These are phyloP conservation scores for Daphne laureola DNA, from an alignment of 441 rosid species.

Conservation along the genomic window DNA sequence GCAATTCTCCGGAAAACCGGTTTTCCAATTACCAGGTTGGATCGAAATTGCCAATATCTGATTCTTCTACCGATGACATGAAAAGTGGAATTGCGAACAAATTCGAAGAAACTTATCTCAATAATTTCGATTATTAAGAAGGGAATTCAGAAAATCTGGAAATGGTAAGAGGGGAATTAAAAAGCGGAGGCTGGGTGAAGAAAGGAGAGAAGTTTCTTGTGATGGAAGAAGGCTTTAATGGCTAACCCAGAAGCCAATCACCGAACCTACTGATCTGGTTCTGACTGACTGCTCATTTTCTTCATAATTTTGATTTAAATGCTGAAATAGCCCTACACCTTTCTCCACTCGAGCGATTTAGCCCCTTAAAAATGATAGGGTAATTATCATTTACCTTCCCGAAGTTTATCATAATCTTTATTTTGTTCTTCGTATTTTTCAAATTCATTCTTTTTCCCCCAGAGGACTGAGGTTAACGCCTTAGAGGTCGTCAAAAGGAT, in stretches of 20 bases:
- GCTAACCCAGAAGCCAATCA: constrained; percentile 7
- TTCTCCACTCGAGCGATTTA: too few relatives aligned
- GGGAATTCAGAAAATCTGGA: background rate
- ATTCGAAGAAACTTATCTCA: background rate
- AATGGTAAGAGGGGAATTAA: background rate
- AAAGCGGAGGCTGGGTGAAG: background rate
- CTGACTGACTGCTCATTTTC: background rate
- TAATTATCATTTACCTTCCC: too few relatives aligned
- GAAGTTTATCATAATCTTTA: too few relatives aligned
- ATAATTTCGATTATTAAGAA: too few relatives aligned
- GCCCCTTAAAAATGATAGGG: too few relatives aligned
- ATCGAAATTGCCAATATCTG: background rate
- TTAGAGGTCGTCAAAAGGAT: too few relatives aligned
- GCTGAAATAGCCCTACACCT: too few relatives aligned
- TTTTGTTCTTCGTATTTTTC: too few relatives aligned
- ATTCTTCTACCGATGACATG: background rate
- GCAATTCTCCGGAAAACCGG: background rate
- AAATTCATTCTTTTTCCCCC: too few relatives aligned
- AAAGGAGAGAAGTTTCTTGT: constrained; percentile 8
- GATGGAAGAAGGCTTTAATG: constrained; percentile 13
- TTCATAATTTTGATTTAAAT: too few relatives aligned
- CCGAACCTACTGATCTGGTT: constrained; percentile 13
- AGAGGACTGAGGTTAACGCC: too few relatives aligned
- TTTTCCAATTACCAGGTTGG: background rate
- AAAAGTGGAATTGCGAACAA: background rate